Base-by-base conservation (phyloP, 441 rosid genomes). In the Mallotus repandus region DNA sequence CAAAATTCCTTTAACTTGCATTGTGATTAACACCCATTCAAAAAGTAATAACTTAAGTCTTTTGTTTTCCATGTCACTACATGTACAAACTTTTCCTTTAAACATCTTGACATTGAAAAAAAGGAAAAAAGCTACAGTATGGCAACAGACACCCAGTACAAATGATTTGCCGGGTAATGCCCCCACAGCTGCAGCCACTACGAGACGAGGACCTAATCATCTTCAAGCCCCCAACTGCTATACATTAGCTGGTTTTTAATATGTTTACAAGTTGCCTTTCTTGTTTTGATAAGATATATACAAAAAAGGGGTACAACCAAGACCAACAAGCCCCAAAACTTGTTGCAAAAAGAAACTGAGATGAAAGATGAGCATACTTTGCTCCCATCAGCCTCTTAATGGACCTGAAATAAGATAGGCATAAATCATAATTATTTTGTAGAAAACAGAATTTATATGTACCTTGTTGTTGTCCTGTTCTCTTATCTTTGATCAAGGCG, bases 401-500 rank as follows among this genome's bases (percentile, higher is more conserved):
- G 65, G 85, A 90, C 98, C 97, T 91, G 94, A 91, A 91, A 89
- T 72, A 69, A 79, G 85, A 85, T 84, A 77, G 75, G 78, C 70
- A 83, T 67, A 81, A 84, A 81, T 81, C 81, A 81, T 55, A 74
- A 81, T 80, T 73, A 84, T 78, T 81, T 75, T 70, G 83, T 68
- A 46, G 66, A 78, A 84, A 84, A 86, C 67, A 74, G 78, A 67
- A 81, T 73, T 66, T 19, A 71, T 74, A 74, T 89, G 68, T 89
- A 96, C 98, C 98, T 91, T 92, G 98, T 76, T 91, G 99, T 73
- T 88, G 98, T 59, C 98, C 99, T 43, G 99, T 94, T 84, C 87
- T 89, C 86, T 92, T 96, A 80, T 96, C 99, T 82, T 87, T 96
- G 83, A 96, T 92, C 83, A 92, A 76, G 68, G 99, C 98, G 79